These are phyloP conservation scores for Aspergillus bombycis DNA, from an alignment of 2,329 filamentous ascomycete species.

Conservation along the genomic window DNA sequence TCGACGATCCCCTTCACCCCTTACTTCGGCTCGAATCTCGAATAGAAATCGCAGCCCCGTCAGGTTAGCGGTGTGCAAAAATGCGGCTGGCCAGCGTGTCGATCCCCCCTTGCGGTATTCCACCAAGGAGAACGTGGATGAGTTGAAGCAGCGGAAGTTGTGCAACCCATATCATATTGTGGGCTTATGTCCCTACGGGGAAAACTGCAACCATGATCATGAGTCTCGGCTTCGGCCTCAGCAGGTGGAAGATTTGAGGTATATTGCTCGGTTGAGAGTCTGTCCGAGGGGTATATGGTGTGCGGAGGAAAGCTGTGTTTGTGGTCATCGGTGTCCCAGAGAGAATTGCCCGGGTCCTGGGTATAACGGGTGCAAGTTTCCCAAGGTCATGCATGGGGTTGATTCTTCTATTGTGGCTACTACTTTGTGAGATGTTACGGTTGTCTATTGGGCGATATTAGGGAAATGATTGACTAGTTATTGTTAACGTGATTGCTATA, in stretches of 20 bases:
- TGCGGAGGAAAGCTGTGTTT: conserved; percentile 29
- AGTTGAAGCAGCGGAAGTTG: conserved; percentile 33
- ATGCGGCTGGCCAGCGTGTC: conserved; percentile 21
- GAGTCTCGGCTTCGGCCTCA: conserved; percentile 20
- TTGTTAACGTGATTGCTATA: background rate
- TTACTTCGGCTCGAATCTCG: background rate
- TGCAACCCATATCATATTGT: conserved; percentile 41
- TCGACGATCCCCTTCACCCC: conserved; percentile 4
- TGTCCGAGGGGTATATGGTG: conserved; percentile 35
- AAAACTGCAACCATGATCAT: conserved; percentile 33
- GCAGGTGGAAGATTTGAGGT: conserved; percentile 32
- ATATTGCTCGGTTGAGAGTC: conserved; percentile 32
- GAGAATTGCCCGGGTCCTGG: conserved; percentile 16
- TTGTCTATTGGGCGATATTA: background rate
- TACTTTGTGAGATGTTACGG: background rate
- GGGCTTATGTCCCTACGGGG: conserved; percentile 22
- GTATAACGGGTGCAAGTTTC: conserved; percentile 19
- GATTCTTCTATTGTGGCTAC: background rate
- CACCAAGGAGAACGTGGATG: conserved; percentile 19
- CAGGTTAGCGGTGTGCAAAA: conserved; percentile 4
- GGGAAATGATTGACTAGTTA: background rate
- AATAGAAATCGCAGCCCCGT: background rate
- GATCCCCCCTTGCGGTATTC: conserved; percentile 28
- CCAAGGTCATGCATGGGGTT: background rate
- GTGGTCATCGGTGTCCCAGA: conserved; percentile 32